Percentiles rank a stretch among this genome's conserved stretches.
phyloP scores from a whole-genome alignment of 139 green algal species.

The Chloropicon primus region DNA sequence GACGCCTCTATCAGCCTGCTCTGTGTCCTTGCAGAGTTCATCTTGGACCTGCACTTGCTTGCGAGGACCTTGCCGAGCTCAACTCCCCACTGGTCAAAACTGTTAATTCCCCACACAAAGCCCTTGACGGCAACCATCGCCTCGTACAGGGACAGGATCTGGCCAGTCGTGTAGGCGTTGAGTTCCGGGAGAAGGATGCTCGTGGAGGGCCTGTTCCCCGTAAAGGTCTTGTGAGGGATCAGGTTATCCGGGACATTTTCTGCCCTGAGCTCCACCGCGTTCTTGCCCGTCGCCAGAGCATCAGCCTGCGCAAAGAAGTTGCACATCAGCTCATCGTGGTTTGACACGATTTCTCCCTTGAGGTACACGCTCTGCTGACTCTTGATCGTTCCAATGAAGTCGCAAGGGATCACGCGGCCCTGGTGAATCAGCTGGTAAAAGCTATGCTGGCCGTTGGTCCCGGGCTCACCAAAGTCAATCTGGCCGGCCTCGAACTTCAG shows the following conservation, averaged over 20 bases:
- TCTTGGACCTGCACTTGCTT: constrained; percentile 33
- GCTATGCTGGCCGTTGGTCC: constrained; percentile 98
- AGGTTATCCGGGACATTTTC: constrained; percentile 80
- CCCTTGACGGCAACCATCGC: constrained; percentile 85
- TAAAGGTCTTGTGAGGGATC: constrained; percentile 82
- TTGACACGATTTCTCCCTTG: constrained; percentile 88
- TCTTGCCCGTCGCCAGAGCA: constrained; percentile 91
- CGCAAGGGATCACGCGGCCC: constrained; percentile 78
- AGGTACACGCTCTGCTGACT: constrained; percentile 78
- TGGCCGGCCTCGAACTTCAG: constrained; percentile 78
- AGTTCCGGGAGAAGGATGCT: constrained; percentile 84
- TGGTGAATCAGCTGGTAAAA: constrained; percentile 99
- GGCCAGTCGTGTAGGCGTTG: constrained; percentile 78
- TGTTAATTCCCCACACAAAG: constrained; percentile 98
- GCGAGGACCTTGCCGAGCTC: constrained; percentile 96
- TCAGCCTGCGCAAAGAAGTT: constrained; percentile 98
- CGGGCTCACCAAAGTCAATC: constrained; percentile 98
- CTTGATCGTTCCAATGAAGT: constrained; percentile 95
- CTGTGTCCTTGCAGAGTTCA: constrained; percentile 61
- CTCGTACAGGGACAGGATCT: constrained; percentile 74
- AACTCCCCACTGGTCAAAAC: constrained; percentile 98
- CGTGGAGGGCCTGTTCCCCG: constrained; percentile 83
- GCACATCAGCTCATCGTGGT: constrained; percentile 99
- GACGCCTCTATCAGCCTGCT: constrained; percentile 33
- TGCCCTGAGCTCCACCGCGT: constrained; percentile 53